phyloP scores from a whole-genome alignment of 1,139 yeast species.

The Pichia sp. region DNA sequence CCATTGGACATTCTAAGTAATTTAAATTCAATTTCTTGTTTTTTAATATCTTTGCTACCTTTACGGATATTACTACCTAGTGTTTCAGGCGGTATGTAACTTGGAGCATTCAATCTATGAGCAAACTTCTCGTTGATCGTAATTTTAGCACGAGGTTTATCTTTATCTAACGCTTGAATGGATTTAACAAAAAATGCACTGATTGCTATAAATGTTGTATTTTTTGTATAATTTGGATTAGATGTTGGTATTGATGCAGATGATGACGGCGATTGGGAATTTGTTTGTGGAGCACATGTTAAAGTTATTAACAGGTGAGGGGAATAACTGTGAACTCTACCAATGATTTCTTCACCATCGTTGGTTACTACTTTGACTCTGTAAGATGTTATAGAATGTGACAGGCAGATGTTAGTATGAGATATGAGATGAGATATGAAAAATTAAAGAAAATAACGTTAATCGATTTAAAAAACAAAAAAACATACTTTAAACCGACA shows the following conservation, averaged over 20 bases:
- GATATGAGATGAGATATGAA: neutral
- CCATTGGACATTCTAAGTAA: slow-evolving; percentile 14
- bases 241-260: slow-evolving; percentile 17
- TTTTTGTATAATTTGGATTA: slow-evolving; percentile 1
- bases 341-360: slow-evolving; percentile 51
- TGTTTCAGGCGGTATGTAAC: slow-evolving; percentile 15
- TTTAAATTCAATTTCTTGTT: slow-evolving; percentile 20
- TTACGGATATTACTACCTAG: slow-evolving; percentile 19
- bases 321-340: slow-evolving; percentile 57
- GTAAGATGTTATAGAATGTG: slow-evolving; percentile 13
- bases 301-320: slow-evolving; percentile 29
- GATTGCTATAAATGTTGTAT: slow-evolving; percentile 43
- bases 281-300: neutral
- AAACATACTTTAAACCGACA: slow-evolving; percentile 29
- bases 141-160: slow-evolving; percentile 16
- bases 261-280: slow-evolving; percentile 6
- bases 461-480: neutral
- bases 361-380: slow-evolving; percentile 59
- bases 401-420: neutral
- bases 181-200: slow-evolving; percentile 55
- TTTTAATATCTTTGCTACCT: slow-evolving; percentile 13
- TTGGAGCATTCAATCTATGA: slow-evolving; percentile 18
- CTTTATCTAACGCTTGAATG: slow-evolving; percentile 40
- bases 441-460: neutral
- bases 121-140: slow-evolving; percentile 21